These are phyloP conservation scores for Dictyostelium brefeldianum DNA, from an alignment of 78 protist species.

Conservation along the genomic window DNA sequence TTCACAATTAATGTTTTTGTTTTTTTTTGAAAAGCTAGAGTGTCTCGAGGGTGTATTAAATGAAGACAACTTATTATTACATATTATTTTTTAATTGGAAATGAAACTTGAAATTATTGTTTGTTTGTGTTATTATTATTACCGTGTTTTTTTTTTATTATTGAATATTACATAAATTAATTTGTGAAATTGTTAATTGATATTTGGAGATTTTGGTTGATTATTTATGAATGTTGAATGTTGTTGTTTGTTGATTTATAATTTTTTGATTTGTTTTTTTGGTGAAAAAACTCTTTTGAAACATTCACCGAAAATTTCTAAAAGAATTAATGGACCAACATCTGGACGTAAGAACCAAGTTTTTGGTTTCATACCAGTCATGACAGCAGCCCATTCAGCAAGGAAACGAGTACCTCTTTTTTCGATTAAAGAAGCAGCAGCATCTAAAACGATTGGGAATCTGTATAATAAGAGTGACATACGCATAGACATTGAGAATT, in stretches of 20 bases:
- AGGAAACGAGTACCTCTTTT: constrained; percentile 78
- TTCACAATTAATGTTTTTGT: no score
- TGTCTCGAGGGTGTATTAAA: no score
- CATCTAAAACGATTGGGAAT: constrained; percentile 86
- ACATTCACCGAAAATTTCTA: constrained; percentile 56
- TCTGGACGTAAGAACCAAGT: constrained; percentile 78
- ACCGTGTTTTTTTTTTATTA: neutral
- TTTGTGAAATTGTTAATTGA: neutral
- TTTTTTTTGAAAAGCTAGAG: no score
- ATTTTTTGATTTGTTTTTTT: constrained; percentile 18
- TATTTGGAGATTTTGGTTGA: neutral
- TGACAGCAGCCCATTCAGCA: constrained; percentile 86
- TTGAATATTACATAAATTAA: neutral
- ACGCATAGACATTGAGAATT: constrained; percentile 81
- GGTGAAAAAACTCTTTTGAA: constrained; percentile 39
- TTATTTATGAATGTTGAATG: no score
- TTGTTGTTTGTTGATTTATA: neutral
- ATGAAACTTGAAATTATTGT: no score
- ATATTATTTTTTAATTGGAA: no score
- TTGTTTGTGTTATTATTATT: neutral
- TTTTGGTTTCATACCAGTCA: constrained; percentile 79
- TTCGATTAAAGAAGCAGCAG: constrained; percentile 75
- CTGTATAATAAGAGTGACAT: constrained; percentile 78
- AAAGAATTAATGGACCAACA: constrained; percentile 74
- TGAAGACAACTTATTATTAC: no score